Conservation (phyloP, 2,329 filamentous ascomycete species). For the Fusarium sp. region DNA sequence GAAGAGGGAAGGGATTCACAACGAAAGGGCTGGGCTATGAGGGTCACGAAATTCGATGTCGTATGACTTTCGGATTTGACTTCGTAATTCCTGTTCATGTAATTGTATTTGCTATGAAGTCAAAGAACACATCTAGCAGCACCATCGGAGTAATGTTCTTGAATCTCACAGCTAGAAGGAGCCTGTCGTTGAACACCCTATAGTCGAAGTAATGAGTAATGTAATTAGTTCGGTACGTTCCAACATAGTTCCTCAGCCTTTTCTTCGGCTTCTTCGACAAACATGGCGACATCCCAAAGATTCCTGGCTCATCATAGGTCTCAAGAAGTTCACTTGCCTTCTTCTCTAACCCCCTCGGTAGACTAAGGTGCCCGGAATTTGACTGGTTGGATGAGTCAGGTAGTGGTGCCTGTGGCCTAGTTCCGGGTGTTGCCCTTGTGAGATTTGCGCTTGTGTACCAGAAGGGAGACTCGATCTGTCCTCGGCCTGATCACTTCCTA, state of each 20-base stretch:
- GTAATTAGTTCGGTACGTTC: accelerated
- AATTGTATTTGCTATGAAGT: background rate
- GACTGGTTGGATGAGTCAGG: background rate
- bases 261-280: background rate
- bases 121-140: too few species aligned
- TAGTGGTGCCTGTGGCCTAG: background rate
- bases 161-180: too few species aligned
- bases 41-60: background rate
- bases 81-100: background rate
- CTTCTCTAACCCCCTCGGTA: background rate
- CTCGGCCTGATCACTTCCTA: background rate
- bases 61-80: background rate
- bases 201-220: accelerated
- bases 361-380: accelerated
- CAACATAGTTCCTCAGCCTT: background rate
- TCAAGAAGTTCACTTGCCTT: background rate
- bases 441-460: background rate
- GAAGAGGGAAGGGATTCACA: accelerated
- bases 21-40: background rate
- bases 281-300: background rate
- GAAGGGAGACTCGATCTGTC: background rate
- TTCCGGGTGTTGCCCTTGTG: background rate
- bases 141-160: too few species aligned
- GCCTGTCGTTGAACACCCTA: too few species aligned
- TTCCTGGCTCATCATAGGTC: background rate